A percentile compares a stretch with the other conserved stretches of the same genome.
Evolutionary conservation across 2,329 filamentous ascomycete species (phyloP).

Genomic region (Aspergillus ibericus): DNA sequence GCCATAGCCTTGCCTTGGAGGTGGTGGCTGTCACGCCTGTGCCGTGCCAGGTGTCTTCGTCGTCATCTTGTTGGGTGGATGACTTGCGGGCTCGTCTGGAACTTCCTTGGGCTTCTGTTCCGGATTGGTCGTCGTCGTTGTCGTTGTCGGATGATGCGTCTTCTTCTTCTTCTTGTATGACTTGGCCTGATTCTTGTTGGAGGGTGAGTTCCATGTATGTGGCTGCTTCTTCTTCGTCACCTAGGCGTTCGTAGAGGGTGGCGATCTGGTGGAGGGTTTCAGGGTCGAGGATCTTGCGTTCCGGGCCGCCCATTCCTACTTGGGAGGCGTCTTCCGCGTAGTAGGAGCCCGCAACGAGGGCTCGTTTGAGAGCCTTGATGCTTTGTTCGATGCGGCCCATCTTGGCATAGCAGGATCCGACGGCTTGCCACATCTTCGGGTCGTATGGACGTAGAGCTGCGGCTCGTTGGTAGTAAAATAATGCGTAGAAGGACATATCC

Average conservation of each 20-base stretch:
- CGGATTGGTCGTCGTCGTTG: slow-evolving; percentile 33
- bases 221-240: slow-evolving; percentile 75
- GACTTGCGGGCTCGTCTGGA: slow-evolving; percentile 37
- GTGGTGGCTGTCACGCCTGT: slow-evolving; percentile 90
- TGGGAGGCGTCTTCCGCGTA: slow-evolving; percentile 54
- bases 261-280: slow-evolving; percentile 91
- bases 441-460: slow-evolving; percentile 93
- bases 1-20: slow-evolving; percentile 89
- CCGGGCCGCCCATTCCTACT: slow-evolving; percentile 24
- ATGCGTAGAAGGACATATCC: slow-evolving; percentile 94
- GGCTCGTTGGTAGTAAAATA: slow-evolving; percentile 97
- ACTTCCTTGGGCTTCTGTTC: slow-evolving; percentile 47
- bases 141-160: slow-evolving; percentile 35
- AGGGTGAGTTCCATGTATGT: slow-evolving; percentile 96
- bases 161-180: slow-evolving; percentile 38
- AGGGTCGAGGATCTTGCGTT: slow-evolving; percentile 70
- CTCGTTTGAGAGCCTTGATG: slow-evolving; percentile 92
- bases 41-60: slow-evolving; percentile 49
- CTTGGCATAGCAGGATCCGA: slow-evolving; percentile 86
- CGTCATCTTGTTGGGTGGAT: slow-evolving; percentile 39
- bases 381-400: slow-evolving; percentile 85
- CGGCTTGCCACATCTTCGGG: slow-evolving; percentile 98
- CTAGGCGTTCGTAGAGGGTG: slow-evolving; percentile 77
- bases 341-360: slow-evolving; percentile 82
- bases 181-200: slow-evolving; percentile 80